Evolutionary conservation across 306 rosid species (phyloP), one percentile per base, ranked within the genome.

Genomic region (Cicer judaicum): DNA sequence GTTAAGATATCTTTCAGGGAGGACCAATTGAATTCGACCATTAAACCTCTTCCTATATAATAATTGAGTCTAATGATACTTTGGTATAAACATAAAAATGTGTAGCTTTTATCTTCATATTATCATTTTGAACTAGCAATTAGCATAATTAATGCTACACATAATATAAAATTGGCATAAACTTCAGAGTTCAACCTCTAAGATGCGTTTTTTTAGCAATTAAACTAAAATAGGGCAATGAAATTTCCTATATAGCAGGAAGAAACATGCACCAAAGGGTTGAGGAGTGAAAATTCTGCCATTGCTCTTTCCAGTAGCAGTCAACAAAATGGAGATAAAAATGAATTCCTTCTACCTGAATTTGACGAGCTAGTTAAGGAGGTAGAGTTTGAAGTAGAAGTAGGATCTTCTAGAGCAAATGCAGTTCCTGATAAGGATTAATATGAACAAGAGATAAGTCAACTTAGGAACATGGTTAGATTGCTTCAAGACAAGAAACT

Each of bases 401-500:
- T 47, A 52, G 82, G 48, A 65, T 81, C 81, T 85, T 84, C 91
- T 21, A 78, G 73, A 82, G 80, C 77, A 7, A 84, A 50, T 62
- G 64, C 72, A 41, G 83, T 61, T 34, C 34, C 47, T 36, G 93
- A 86, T 63, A 77, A 75, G 50, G 91, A 84, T 52, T 89, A 89
- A 10, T 68, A 87, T 54, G 93, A 83, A 66, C 84, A 74, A 61
- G 97, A 94, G 83, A 76, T 88, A 81, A 76, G 68, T 57, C 73
- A 81, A 7, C 97, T 94, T 36, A 84, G 80, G 73, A 81, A 78
- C 82, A 86, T 77, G 81, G 77, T 94, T 71, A 81, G 78, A 83
- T 50, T 79, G 78, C 96, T 94, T 82, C 85, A 79, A 73, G 98
- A 88, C 72, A 90, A 90, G 72, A 96, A 90, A 85, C 80, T 71